Evolutionary conservation across 805 yeast genomes (phyloP), one percentile per base, ranked within the genome.

Genomic region (Teunomyces kruisii): DNA sequence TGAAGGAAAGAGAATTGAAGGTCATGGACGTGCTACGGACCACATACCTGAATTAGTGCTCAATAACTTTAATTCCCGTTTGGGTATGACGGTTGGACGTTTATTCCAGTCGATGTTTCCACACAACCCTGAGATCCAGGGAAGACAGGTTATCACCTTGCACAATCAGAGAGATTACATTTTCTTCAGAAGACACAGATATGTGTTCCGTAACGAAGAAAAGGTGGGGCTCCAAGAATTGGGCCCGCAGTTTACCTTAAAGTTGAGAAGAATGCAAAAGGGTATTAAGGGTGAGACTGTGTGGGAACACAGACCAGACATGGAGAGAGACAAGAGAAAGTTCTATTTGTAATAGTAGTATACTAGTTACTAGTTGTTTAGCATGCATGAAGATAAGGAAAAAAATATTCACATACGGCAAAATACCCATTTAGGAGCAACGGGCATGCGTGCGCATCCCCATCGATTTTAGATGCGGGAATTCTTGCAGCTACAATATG

Each of bases 131-230:
- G 97, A 94, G 60, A 80, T 94, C 55, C 86, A 87, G 64, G 99
- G 99, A 24, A 79, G 99, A 58, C 97, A 94, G 63, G 99, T 89
- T 37, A 85, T 94, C 24, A 94, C 99, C 0, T 69, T 94, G 61
- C 99, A 94, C 64, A 94, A 94, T 63, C 99, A 94, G 65, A 79
- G 99, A 74, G 99, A 94, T 65, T 94, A 78, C 63, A 87, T 94
- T 35, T 94, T 94, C 58, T 92, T 94, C 76, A 80, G 99, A 70
- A 81, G 97, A 69, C 99, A 94, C 62, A 79, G 99, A 58, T 94
- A 94, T 57, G 73, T 89, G 1, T 94, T 94, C 70, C 78, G 80
- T 59, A 87, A 89, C 61, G 97, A 90, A 54, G 96, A 89, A 64
- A 84, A 82, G 56, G 97, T 92, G 1, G 99, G 98, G 6, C 70